These are phyloP conservation scores for Fusarium fracticaudum DNA, from an alignment of 2,329 filamentous ascomycete species.

Conservation along the genomic window DNA sequence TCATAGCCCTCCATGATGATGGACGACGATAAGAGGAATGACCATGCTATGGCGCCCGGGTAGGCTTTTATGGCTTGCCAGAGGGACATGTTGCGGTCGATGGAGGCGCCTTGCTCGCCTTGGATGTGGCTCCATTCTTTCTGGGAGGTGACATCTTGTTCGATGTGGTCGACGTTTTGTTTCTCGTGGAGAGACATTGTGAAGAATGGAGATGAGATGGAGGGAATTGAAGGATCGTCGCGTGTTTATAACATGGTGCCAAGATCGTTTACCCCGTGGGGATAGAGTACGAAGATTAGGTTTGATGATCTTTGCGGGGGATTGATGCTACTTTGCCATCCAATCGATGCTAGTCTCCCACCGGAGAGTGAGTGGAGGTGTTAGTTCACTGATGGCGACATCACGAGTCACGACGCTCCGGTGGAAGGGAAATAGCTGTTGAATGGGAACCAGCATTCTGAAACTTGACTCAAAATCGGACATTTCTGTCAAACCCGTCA, in stretches of 20 bases:
- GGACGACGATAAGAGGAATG: slow-evolving; percentile 28
- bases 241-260: neutral
- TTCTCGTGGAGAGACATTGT: neutral
- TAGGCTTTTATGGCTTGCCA: slow-evolving; percentile 16
- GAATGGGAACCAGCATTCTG: accelerated
- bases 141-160: neutral
- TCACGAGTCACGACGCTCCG: neutral
- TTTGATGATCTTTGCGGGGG: neutral
- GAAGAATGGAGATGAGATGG: neutral
- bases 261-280: neutral
- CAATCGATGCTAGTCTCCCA: neutral
- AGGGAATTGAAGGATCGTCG: neutral
- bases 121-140: slow-evolving; percentile 30
- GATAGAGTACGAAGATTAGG: neutral
- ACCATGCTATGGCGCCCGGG: slow-evolving; percentile 35
- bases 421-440: neutral
- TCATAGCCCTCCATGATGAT: slow-evolving; percentile 44
- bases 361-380: neutral
- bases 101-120: slow-evolving; percentile 22
- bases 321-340: neutral
- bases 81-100: slow-evolving; percentile 19
- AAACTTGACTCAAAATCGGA: too few relatives aligned
- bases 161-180: neutral
- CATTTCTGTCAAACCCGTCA: accelerated
- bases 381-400: neutral